Conservation (phyloP, 345 rosid genomes). For the Citrus medica region DNA sequence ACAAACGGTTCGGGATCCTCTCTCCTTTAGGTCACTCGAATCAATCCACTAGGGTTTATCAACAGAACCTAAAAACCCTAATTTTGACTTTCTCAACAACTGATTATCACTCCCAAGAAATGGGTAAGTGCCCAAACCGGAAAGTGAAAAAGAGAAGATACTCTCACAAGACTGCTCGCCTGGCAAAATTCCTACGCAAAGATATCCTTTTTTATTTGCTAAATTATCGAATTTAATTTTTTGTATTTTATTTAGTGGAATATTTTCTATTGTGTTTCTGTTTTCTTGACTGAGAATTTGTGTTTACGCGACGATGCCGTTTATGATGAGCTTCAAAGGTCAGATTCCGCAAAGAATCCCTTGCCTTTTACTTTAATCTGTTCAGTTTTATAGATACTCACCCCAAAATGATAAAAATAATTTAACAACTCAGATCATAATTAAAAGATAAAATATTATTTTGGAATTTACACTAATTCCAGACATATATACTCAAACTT, state of each 20-base stretch:
- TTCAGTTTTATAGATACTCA: too few relatives aligned
- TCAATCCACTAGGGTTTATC: not conserved
- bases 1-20: too few relatives aligned
- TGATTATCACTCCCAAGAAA: constrained; percentile 9
- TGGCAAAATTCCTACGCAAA: constrained; percentile 73
- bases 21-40: too few relatives aligned
- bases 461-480: too few relatives aligned
- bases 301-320: constrained; percentile 80
- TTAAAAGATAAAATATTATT: too few relatives aligned
- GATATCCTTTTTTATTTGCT: constrained; percentile 51
- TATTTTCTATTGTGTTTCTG: not conserved
- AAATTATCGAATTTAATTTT: not conserved
- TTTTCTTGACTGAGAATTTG: constrained; percentile 33
- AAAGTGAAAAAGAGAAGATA: constrained; percentile 93
- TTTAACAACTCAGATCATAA: too few relatives aligned
- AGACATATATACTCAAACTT: too few relatives aligned
- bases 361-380: too few relatives aligned
- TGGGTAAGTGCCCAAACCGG: constrained; percentile 78
- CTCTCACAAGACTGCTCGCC: constrained; percentile 90
- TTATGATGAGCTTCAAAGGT: constrained; percentile 69
- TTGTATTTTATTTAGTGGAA: not conserved
- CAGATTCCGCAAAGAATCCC: constrained; percentile 46
- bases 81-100: not conserved
- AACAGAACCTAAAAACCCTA: not conserved
- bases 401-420: too few relatives aligned